phyloP scores from a whole-genome alignment of 2,329 filamentous ascomycete genomes.

The Ciborinia camelliae region DNA sequence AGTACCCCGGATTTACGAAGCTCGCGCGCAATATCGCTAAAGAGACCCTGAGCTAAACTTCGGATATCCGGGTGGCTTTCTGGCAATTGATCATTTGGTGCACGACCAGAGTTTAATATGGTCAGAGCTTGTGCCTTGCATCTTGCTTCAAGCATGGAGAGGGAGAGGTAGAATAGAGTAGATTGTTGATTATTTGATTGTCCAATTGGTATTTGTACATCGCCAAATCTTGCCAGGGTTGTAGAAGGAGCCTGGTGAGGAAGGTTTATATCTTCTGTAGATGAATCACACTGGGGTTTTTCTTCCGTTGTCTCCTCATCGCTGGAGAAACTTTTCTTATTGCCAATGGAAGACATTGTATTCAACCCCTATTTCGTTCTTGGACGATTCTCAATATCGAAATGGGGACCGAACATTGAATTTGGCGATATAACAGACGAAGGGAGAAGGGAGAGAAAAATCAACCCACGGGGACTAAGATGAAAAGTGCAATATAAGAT shows the following conservation, averaged over 20 bases:
- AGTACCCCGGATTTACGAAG: conserved; percentile 31
- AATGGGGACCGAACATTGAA: conserved; percentile 14
- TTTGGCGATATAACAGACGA: neutral
- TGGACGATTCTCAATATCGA: conserved; percentile 10
- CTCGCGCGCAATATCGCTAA: conserved; percentile 28
- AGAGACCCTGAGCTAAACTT: conserved; percentile 28
- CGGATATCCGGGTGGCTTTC: conserved; percentile 33
- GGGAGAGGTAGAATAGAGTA: conserved; percentile 33
- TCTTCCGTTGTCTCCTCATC: neutral
- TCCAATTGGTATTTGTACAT: conserved; percentile 22
- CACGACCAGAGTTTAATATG: conserved; percentile 29
- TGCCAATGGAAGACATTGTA: neutral
- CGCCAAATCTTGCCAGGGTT: conserved; percentile 13
- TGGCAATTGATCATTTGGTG: conserved; percentile 24
- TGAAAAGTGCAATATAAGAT: neutral
- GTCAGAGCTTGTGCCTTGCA: conserved; percentile 33
- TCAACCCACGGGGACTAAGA: too few species aligned
- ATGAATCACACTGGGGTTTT: conserved; percentile 15
- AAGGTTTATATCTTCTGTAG: conserved; percentile 11
- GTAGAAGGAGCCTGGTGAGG: conserved; percentile 15
- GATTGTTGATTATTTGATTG: conserved; percentile 28
- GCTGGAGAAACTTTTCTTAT: neutral
- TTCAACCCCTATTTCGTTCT: conserved; percentile 2
- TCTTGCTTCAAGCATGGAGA: conserved; percentile 36
- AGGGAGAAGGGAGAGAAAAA: neutral